Evolutionary conservation across 176 grass and related monocot species (phyloP), one percentile per base, ranked within the genome.

Genomic region (Aegilops longissima): DNA sequence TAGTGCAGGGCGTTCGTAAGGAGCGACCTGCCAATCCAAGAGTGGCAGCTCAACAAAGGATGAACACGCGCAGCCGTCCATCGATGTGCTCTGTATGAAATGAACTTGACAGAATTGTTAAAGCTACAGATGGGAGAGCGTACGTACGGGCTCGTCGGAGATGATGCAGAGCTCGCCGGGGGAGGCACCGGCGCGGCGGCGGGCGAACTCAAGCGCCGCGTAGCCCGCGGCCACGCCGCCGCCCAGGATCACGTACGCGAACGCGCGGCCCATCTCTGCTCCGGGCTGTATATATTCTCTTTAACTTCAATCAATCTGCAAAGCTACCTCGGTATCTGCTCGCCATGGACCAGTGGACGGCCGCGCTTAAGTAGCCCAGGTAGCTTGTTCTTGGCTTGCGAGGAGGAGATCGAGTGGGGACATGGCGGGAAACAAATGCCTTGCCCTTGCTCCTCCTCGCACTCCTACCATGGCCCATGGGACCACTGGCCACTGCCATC

Each of bases 181-280:
- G 76, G 79, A 70, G 25, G 84, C 69, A 34, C 80, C 88, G 9
- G 72, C 70, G 29, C 63, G 90, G 17, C 30, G 74, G 82, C 88
- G 93, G 66, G 75, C 87, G 92, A 98, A 91, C 90, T 98, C 93
- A 47, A 96, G 92, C 59, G 92, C 92, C 8, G 93, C 93, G 78
- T 94, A 98, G 40, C 96, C 96, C 21, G 96, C 93, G 67, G 96
- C 88, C 66, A 96, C 96, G 90, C 96, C 96, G 66, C 96, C 93
- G 35, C 96, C 96, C 30, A 98, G 90, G 58, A 98, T 94, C 25
- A 98, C 96, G 86, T 88, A 94, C 13, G n/a, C 61, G 81, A 96
- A 98, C 39, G 88, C 76, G 70, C 93, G 92, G n/a, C 71, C 88
- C 96, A 98, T 98, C 36, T 54, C 49, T n/a, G 4, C 36, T 71